Conservation (phyloP, 805 yeast genomes). For the Saccharomycodes ludwigii region DNA sequence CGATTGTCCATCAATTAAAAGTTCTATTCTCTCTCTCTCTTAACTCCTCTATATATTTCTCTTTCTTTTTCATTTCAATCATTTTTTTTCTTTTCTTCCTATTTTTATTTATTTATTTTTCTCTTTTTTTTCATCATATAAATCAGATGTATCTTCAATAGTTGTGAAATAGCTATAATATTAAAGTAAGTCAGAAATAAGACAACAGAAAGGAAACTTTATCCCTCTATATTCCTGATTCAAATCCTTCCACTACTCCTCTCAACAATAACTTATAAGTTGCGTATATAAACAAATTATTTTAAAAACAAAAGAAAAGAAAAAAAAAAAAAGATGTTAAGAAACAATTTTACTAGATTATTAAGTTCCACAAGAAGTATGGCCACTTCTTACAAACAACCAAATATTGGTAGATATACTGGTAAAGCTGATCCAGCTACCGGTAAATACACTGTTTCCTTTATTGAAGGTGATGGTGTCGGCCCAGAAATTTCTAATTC, state of each 20-base stretch:
- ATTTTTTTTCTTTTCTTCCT: constrained; percentile 1
- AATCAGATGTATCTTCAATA: too few species aligned
- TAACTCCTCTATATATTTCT: neutral
- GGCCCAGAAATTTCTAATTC: constrained; percentile 93
- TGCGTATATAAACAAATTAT: too few species aligned
- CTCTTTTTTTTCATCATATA: too few species aligned
- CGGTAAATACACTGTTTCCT: constrained; percentile 86
- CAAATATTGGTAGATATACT: constrained; percentile 22
- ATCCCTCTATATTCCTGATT: too few species aligned
- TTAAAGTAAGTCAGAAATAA: too few species aligned
- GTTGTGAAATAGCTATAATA: too few species aligned
- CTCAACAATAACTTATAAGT: too few species aligned
- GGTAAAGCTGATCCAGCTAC: constrained; percentile 32
- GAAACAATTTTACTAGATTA: constrained; percentile 1
- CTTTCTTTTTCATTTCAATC: constrained; percentile 1
- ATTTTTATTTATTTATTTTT: too few species aligned
- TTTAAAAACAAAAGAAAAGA: neutral
- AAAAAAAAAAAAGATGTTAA: constrained; percentile 1
- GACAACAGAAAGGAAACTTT: too few species aligned
- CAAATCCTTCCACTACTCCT: too few species aligned
- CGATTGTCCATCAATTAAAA: too few species aligned
- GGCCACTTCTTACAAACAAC: constrained; percentile 19
- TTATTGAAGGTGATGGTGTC: constrained; percentile 98
- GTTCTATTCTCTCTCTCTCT: constrained; percentile 2
- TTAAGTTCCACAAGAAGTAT: constrained; percentile 10